Base-by-base conservation (phyloP, 306 rosid species). In the Argentina anserina region DNA sequence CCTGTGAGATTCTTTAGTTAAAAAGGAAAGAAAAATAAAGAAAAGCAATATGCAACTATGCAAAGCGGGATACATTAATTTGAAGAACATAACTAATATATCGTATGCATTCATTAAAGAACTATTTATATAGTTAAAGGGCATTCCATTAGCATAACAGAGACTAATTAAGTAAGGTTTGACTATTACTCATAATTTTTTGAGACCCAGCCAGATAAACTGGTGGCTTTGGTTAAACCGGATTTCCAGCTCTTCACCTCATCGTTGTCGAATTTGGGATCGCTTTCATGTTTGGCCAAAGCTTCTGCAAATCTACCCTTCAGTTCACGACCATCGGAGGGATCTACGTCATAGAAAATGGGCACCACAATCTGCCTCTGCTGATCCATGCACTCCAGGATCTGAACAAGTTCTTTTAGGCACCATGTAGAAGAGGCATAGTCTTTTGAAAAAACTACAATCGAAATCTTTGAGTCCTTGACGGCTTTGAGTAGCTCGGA, bases 371-470 rank as follows among this genome's bases (percentile, higher is more conserved):
- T 50, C 37, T 70, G 75, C 0, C 21, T 20, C 65, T 15, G 41
- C 1, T 14, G 1, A 34, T 50, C 40, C 47, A 70, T 50, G 21
- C 33, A 70, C 12, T 70, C 63, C 13, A 70, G 23, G 4, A 70
- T 70, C 63, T 46, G 36, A 13, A 31, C 74, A 10, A 70, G 74
- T 52, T 70, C 74, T 18, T 29, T 25, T 45, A 52, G 53, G 64
- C 74, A 70, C 63, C 75, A 53, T 17, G 43, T 50, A 2, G 75
- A 70, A 20, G 47, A 14, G 0, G 75, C 75, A 34, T 70, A 70
- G 12, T 37, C 2, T 26, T 34, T 17, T 3, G 75, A 70, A 2
- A 70, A 26, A 52, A 70, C 42, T 7, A 70, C n/a, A 2, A 70
- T 15, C 47, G 65, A 49, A 26, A 59, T 28, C 20, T 3, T 31